Evolutionary conservation across 768 basidiomycete genomes (phyloP).

Genomic region (Roridomyces roridus): DNA sequence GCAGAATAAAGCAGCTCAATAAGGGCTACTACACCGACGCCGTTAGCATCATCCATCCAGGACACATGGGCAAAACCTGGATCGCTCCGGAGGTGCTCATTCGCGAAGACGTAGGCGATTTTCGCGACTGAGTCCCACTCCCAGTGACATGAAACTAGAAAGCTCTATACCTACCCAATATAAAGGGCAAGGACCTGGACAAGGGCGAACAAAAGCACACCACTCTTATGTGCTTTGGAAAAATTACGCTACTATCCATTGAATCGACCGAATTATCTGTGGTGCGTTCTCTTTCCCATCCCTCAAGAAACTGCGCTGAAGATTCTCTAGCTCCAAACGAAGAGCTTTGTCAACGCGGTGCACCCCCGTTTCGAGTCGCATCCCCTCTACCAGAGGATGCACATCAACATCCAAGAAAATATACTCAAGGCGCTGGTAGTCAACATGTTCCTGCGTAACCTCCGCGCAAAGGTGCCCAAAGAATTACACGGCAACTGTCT

Average conservation of each 20-base stretch:
- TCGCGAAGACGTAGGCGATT: constrained; percentile 78
- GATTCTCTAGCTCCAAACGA: constrained; percentile 71
- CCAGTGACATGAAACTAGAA: constrained; percentile 54
- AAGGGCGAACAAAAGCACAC: constrained; percentile 68
- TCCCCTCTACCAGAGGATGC: constrained; percentile 73
- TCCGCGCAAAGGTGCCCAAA: constrained; percentile 70
- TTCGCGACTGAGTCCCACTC: not conserved
- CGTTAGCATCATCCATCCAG: constrained; percentile 70
- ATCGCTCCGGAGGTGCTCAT: constrained; percentile 89
- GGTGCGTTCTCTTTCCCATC: constrained; percentile 47
- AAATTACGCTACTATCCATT: constrained; percentile 81
- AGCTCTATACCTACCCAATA: constrained; percentile 91
- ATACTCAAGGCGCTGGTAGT: constrained; percentile 90
- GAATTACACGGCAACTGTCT: constrained; percentile 75
- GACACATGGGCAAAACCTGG: constrained; percentile 94
- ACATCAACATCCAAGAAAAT: constrained; percentile 96
- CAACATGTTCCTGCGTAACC: constrained; percentile 77
- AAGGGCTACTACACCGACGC: constrained; percentile 90
- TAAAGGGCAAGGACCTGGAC: constrained; percentile 73
- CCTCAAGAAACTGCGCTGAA: constrained; percentile 1
- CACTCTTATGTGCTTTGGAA: constrained; percentile 75
- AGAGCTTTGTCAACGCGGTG: constrained; percentile 69
- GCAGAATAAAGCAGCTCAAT: constrained; percentile 57
- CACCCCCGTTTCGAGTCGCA: constrained; percentile 56
- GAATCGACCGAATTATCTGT: constrained; percentile 89